phyloP scores from a whole-genome alignment of 495 filamentous ascomycete genomes.

The Letharia lupina region DNA sequence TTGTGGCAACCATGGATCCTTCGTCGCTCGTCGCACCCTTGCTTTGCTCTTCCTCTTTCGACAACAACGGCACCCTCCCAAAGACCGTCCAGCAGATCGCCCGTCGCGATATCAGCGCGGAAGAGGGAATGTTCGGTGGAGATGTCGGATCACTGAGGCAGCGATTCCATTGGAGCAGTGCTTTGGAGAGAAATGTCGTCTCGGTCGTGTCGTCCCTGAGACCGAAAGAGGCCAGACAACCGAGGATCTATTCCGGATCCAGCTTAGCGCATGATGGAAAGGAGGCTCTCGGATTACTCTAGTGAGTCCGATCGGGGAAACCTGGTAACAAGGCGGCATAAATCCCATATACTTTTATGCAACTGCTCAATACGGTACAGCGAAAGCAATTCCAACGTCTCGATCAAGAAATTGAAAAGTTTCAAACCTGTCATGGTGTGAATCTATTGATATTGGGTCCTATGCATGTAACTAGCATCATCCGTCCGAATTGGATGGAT shows the following conservation, averaged over 20 bases:
- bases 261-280: neutral
- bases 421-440: neutral
- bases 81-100: too few species aligned
- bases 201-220: too few species aligned
- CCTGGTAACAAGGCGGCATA: conserved; percentile 5
- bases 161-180: too few species aligned
- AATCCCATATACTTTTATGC: neutral
- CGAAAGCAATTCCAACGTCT: neutral
- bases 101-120: too few species aligned
- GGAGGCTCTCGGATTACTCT: neutral
- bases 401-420: neutral
- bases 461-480: neutral
- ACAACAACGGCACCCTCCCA: too few species aligned
- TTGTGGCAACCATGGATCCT: too few species aligned
- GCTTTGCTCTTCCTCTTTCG: too few species aligned
- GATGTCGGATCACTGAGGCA: too few species aligned
- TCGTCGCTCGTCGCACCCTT: too few species aligned
- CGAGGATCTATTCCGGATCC: neutral
- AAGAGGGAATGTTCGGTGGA: too few species aligned
- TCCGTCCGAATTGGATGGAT: neutral
- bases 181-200: too few species aligned
- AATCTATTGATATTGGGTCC: neutral
- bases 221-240: neutral
- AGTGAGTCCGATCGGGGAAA: neutral
- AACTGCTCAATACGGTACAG: conserved; percentile 6